Base-by-base conservation (phyloP, 805 yeast species). In the Starmerella geochares region DNA sequence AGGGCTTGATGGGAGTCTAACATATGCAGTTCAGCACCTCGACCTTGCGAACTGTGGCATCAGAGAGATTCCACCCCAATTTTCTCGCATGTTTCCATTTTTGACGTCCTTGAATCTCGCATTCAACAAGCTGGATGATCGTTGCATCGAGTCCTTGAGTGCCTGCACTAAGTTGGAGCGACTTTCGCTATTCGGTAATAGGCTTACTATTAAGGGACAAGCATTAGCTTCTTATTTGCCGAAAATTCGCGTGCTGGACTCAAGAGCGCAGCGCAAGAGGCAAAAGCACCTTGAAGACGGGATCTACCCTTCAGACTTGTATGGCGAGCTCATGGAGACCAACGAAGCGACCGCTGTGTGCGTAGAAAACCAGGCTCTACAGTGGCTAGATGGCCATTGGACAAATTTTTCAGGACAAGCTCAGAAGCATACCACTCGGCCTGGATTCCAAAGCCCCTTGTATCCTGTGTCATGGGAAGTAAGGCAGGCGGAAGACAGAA, bases 21-120 rank as follows among this genome's bases (percentile, higher is more conserved):
- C 56, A 3, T 48, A 43, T 27, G 54, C 61, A 2, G 49, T 51
- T 7, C 62, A 56, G 51, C 61, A 60, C 33, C 57, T 60, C 0
- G 58, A 56, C 27, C 49, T 60, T 9, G 32, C 35, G 28, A 44
- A 20, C 13, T 37, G 50, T 33, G 52, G 38, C 19, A 28, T 60
- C 9, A 33, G 50, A 10, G 44, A 46, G 17, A 48, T 60, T n/a
- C 63, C 62, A 1, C 33, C 19, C 2, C 41, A 56, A 27, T 48
- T 60, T 13, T 46, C 55, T 1, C 23, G 9, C 13, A 40, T 35
- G 47, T 54, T 60, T 37, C 63, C 63, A 3, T 50, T 55, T 19
- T 31, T 60, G 36, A 36, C 33, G 16, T 46, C 56, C 17, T 48
- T 58, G 31, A 56, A 59, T 31, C 49, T 60, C 3, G 51, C 60